Conservation (phyloP, 306 rosid species). For the Cucurbita ficifolia region DNA sequence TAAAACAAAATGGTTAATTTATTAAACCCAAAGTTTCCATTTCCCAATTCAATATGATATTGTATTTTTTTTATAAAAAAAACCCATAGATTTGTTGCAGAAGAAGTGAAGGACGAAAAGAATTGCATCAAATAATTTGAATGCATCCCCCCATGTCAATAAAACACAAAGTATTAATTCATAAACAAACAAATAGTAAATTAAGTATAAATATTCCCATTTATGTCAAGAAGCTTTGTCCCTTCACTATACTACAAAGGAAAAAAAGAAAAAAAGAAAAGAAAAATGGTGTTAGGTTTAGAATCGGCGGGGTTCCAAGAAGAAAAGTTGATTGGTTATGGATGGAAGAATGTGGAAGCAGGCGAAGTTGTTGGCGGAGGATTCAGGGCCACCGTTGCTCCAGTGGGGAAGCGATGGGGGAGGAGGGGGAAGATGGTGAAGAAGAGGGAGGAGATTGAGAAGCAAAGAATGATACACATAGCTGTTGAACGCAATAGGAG, state of each 20-base stretch:
- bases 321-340: background rate
- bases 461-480: slow-evolving; percentile 33
- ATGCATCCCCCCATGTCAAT: background rate
- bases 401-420: background rate
- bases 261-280: too few species aligned
- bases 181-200: too few species aligned
- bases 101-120: background rate
- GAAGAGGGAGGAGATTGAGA: slow-evolving; percentile 18
- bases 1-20: too few species aligned
- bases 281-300: background rate
- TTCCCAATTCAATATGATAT: background rate
- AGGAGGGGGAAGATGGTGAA: background rate
- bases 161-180: background rate
- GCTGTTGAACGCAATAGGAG: slow-evolving; percentile 52
- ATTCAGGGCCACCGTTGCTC: background rate
- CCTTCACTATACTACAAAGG: background rate
- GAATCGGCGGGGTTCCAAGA: background rate
- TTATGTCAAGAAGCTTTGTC: background rate
- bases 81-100: background rate
- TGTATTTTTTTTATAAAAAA: too few species aligned
- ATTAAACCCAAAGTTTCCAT: background rate
- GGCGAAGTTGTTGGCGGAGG: background rate
- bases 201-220: background rate
- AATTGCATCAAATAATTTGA: background rate
- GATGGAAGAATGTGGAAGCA: background rate